These are phyloP conservation scores for Heliamphora pulchella DNA, from an alignment of 179 eudicot species.

Conservation along the genomic window DNA sequence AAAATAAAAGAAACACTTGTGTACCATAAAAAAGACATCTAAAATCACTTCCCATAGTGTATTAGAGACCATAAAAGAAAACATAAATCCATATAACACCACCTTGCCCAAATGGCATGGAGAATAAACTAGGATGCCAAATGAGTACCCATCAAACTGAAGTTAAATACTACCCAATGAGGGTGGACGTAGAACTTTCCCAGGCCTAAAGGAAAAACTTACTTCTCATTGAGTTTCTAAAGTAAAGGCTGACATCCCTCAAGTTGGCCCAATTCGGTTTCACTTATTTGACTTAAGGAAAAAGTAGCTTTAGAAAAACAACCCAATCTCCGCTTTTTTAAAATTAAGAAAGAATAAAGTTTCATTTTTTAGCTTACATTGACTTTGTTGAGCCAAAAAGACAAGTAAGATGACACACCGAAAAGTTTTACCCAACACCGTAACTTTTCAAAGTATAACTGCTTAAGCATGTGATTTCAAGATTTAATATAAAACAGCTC, in stretches of 20 bases:
- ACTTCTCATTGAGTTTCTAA: not conserved
- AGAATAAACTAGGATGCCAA: not conserved
- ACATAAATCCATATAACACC: not conserved
- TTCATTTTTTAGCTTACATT: too few species aligned
- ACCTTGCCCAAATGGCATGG: not conserved
- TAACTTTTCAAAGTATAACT: too few species aligned
- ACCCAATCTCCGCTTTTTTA: too few species aligned
- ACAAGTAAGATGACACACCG: too few species aligned
- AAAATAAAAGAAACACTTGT: not conserved
- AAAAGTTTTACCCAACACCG: too few species aligned
- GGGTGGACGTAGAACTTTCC: not conserved
- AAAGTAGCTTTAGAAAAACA: too few species aligned
- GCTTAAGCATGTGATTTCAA: too few species aligned
- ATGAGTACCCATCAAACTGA: not conserved
- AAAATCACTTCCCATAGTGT: not conserved
- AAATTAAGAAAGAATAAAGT: too few species aligned
- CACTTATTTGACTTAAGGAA: too few species aligned
- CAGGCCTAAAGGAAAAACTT: not conserved
- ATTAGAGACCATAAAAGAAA: not conserved
- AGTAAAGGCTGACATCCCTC: not conserved
- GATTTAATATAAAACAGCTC: too few species aligned
- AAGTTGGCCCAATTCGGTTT: too few species aligned
- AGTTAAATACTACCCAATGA: conserved; percentile 5
- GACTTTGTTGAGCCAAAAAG: too few species aligned
- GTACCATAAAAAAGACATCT: not conserved